Conservation (phyloP, 441 rosid genomes). For the Mallotus repandus region DNA sequence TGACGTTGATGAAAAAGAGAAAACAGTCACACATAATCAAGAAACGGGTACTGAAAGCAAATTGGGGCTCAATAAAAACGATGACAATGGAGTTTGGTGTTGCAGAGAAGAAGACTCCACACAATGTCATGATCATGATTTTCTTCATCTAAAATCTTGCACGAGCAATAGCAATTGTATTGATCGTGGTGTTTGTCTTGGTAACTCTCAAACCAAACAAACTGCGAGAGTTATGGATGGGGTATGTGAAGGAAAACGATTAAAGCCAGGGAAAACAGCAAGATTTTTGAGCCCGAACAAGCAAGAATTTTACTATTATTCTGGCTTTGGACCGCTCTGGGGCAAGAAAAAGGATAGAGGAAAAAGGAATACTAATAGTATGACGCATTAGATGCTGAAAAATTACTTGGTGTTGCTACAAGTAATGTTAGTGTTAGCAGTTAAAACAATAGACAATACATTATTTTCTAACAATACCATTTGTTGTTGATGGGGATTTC, state of each 20-base stretch:
- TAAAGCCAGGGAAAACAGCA: conserved; percentile 35
- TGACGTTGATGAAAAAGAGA: background rate
- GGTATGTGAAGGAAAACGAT: conserved; percentile 34
- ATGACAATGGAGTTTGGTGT: conserved; percentile 3
- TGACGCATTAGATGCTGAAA: too few species aligned
- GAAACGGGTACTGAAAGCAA: conserved; percentile 22
- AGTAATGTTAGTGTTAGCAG: background rate
- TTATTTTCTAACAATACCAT: too few species aligned
- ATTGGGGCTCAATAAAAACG: conserved; percentile 3
- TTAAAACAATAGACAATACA: background rate
- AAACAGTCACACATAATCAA: conserved; percentile 6
- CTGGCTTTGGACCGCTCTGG: conserved; percentile 74
- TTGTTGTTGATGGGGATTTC: background rate
- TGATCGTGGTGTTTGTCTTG: too few species aligned
- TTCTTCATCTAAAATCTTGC: background rate
- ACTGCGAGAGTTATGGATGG: background rate
- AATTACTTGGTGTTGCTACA: background rate
- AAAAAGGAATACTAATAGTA: background rate
- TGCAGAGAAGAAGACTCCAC: conserved; percentile 21
- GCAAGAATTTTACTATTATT: conserved; percentile 62
- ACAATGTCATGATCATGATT: conserved; percentile 9
- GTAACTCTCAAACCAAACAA: background rate
- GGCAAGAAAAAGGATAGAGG: conserved; percentile 46
- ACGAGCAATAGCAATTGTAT: background rate
- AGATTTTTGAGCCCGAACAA: conserved; percentile 19